Evolutionary conservation across 1,284 basidiomycete genomes (phyloP), one percentile per base, ranked within the genome.

Genomic region (Pseudozyma pruni): DNA sequence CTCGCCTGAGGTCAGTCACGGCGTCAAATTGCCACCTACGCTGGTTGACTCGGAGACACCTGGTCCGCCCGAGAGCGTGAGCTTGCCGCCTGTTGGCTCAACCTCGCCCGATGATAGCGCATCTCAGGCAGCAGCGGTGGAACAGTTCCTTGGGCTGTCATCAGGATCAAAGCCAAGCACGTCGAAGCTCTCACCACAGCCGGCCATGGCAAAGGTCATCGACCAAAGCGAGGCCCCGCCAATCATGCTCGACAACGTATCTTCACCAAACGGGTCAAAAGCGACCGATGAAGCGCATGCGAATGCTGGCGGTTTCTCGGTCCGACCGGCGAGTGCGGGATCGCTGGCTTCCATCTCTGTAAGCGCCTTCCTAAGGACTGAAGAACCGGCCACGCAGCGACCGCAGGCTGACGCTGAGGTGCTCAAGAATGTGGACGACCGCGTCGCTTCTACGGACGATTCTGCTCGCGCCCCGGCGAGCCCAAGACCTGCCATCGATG

Each of bases 1-100:
- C 4, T 64, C 72, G 4, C 72, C 74, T 16, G 48, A 45, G 1
- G 45, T 39, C 0, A 47, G 29, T 8, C 31, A 46, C 3, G 46
- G 42, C 10, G 39, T 38, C 22, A 58, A 68, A 42, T 41, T 52
- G 22, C 40, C 53, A 7, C 20, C 38, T 3, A 51, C 49, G 10
- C 42, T 34, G 7, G 47, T 49, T 25, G 25, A 41, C n/a, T 9
- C 31, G 22, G 37, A 19, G 4, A 17, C 39, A 8, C n/a, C n/a
- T n/a, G n/a, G n/a, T n/a, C n/a, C n/a, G n/a, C n/a, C n/a, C n/a
- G 22, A 7, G 3, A 23, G 47, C 8, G 9, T 29, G 8, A 52
- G 27, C 17, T 20, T 53, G 32, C 45, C 50, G n/a, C 33, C 38
- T 22, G 32, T 46, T n/a, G 38, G 40, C 10, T 23, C 46, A 3